Evolutionary conservation across 495 filamentous ascomycete genomes (phyloP).

Genomic region (Xylaria cubensis): DNA sequence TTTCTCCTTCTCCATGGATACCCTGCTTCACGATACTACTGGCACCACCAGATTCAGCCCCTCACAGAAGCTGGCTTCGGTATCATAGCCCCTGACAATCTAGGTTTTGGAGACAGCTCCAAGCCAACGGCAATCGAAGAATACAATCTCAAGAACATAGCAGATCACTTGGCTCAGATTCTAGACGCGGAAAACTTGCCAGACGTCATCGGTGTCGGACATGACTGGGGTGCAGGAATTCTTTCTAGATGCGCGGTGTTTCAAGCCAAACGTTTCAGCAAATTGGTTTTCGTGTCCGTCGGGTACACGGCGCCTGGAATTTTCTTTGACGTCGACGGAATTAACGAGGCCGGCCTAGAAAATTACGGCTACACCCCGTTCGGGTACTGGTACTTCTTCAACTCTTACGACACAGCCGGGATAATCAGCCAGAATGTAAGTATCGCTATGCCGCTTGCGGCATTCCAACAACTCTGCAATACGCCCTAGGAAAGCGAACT

Average conservation of each 20-base stretch:
- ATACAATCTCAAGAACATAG: constrained; percentile 46
- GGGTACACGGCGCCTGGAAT: constrained; percentile 28
- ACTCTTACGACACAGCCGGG: neutral
- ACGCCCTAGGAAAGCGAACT: neutral
- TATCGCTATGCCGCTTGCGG: neutral
- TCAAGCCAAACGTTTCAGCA: constrained; percentile 25
- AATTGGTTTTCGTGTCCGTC: constrained; percentile 31
- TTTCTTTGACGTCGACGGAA: constrained; percentile 25
- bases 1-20: constrained; percentile 50
- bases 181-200: constrained; percentile 35
- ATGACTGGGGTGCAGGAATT: constrained; percentile 43
- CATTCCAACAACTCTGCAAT: neutral
- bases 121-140: constrained; percentile 42
- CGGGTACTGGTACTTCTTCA: constrained; percentile 34
- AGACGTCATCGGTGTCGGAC: constrained; percentile 40
- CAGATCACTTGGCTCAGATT: constrained; percentile 41
- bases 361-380: constrained; percentile 29
- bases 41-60: constrained; percentile 47
- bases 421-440: neutral
- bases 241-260: constrained; percentile 22
- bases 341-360: constrained; percentile 25
- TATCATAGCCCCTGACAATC: constrained; percentile 51
- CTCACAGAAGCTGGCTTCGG: constrained; percentile 46
- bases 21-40: constrained; percentile 46
- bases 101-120: constrained; percentile 52